Conservation (phyloP, 1,284 basidiomycete species). For the Flammula alnicola region DNA sequence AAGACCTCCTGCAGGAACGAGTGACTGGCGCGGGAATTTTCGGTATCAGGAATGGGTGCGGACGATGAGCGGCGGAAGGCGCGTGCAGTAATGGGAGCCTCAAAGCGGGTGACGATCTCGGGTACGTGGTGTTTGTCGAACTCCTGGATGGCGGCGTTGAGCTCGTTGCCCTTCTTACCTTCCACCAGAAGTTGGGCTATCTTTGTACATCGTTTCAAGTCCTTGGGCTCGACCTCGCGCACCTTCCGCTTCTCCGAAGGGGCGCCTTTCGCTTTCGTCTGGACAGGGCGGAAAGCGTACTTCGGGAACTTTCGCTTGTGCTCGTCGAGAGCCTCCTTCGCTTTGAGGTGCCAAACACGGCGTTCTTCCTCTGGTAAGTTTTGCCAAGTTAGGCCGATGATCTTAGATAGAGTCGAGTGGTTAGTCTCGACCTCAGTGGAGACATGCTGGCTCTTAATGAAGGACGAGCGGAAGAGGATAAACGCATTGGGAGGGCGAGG, state of each 20-base stretch:
- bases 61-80: slow-evolving; percentile 54
- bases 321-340: slow-evolving; percentile 67
- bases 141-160: slow-evolving; percentile 75
- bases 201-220: slow-evolving; percentile 70
- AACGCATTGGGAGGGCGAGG: slow-evolving; percentile 90
- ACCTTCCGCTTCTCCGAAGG: slow-evolving; percentile 63
- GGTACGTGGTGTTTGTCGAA: slow-evolving; percentile 74
- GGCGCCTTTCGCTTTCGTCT: slow-evolving; percentile 51
- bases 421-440: slow-evolving; percentile 74
- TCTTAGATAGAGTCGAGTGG: slow-evolving; percentile 72
- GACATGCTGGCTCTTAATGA: slow-evolving; percentile 76
- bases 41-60: slow-evolving; percentile 39
- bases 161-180: slow-evolving; percentile 73
- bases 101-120: slow-evolving; percentile 70
- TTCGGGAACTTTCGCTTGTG: slow-evolving; percentile 74
- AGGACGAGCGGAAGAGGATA: slow-evolving; percentile 85
- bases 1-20: slow-evolving; percentile 29
- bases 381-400: slow-evolving; percentile 71
- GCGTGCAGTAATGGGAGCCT: slow-evolving; percentile 73
- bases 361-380: slow-evolving; percentile 70
- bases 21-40: slow-evolving; percentile 29
- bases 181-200: slow-evolving; percentile 78
- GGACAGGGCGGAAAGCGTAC: slow-evolving; percentile 72
- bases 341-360: slow-evolving; percentile 72
- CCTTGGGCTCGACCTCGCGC: slow-evolving; percentile 72